Percentiles rank a stretch among this genome's conserved stretches.
Conservation (phyloP, 495 filamentous ascomycete genomes). For the Tetracladium marchalianum region DNA sequence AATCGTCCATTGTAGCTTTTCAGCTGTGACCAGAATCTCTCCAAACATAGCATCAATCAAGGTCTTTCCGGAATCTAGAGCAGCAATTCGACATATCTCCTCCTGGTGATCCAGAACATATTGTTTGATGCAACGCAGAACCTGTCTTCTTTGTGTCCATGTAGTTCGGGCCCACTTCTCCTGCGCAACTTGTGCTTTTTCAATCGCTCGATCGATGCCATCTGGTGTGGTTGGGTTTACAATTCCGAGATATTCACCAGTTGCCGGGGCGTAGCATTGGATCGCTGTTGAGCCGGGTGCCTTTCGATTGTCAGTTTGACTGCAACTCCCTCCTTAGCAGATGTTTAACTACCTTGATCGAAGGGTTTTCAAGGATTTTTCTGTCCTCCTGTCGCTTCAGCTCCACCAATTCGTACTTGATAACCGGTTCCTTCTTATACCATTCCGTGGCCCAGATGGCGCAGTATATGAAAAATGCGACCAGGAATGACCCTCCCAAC, state of each 20-base stretch:
- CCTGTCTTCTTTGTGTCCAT: slow-evolving; percentile 66
- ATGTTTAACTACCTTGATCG: slow-evolving; percentile 11
- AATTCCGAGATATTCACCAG: slow-evolving; percentile 69
- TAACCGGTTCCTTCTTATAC: slow-evolving; percentile 9
- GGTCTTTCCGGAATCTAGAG: slow-evolving; percentile 95
- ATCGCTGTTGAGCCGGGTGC: slow-evolving; percentile 46
- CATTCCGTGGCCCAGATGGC: slow-evolving; percentile 4
- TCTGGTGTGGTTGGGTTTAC: slow-evolving; percentile 69
- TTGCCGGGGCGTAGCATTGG: slow-evolving; percentile 86
- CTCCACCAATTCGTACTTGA: slow-evolving; percentile 10
- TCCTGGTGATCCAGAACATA: slow-evolving; percentile 85
- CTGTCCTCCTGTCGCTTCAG: slow-evolving; percentile 11
- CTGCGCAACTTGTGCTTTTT: slow-evolving; percentile 66
- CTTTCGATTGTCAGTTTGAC: background rate
- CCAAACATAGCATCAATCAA: slow-evolving; percentile 87
- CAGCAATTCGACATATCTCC: slow-evolving; percentile 73
- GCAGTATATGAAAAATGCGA: slow-evolving; percentile 6
- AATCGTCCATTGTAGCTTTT: slow-evolving; percentile 93
- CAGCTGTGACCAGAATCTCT: slow-evolving; percentile 85
- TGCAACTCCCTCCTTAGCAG: background rate
- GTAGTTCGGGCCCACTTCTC: slow-evolving; percentile 69
- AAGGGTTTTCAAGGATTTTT: slow-evolving; percentile 14
- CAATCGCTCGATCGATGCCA: slow-evolving; percentile 73
- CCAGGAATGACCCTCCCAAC: slow-evolving; percentile 2
- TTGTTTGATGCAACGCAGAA: slow-evolving; percentile 74